Evolutionary conservation across 768 basidiomycete genomes (phyloP).

Genomic region (Russula brevipes): DNA sequence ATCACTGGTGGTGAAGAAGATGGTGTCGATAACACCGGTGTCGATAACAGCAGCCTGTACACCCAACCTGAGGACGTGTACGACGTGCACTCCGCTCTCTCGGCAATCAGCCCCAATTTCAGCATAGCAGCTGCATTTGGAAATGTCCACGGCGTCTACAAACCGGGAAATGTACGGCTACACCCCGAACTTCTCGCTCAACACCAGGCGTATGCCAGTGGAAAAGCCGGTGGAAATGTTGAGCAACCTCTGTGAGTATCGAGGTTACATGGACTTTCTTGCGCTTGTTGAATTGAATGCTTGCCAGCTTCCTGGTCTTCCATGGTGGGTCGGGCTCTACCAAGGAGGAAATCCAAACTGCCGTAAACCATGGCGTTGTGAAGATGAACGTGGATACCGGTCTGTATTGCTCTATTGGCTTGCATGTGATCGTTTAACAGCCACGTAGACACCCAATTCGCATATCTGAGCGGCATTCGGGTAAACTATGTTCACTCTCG

Average conservation of each 20-base stretch:
- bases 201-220: conserved; percentile 75
- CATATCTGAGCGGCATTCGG: conserved; percentile 82
- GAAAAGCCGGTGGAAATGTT: conserved; percentile 58
- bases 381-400: conserved; percentile 99
- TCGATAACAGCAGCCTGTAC: conserved; percentile 91
- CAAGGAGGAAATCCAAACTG: conserved; percentile 91
- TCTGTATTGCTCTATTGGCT: conserved; percentile 24
- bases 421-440: conserved; percentile 9
- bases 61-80: conserved; percentile 96
- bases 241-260: conserved; percentile 74
- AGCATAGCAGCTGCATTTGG: conserved; percentile 98
- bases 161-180: conserved; percentile 94
- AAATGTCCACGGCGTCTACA: conserved; percentile 99
- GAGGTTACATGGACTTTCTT: neutral
- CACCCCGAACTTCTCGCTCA: conserved; percentile 86
- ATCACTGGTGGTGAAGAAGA: conserved; percentile 99
- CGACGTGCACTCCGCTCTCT: conserved; percentile 84
- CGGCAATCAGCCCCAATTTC: conserved; percentile 84
- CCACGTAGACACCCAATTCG: conserved; percentile 79
- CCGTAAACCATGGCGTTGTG: conserved; percentile 87
- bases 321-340: conserved; percentile 98
- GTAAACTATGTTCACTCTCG: conserved; percentile 35
- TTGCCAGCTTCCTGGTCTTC: conserved; percentile 89
- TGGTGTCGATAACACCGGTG: conserved; percentile 95
- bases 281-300: conserved; percentile 9